Evolutionary conservation across 2,329 filamentous ascomycete species (phyloP).

Genomic region (Botrytis paeoniae): DNA sequence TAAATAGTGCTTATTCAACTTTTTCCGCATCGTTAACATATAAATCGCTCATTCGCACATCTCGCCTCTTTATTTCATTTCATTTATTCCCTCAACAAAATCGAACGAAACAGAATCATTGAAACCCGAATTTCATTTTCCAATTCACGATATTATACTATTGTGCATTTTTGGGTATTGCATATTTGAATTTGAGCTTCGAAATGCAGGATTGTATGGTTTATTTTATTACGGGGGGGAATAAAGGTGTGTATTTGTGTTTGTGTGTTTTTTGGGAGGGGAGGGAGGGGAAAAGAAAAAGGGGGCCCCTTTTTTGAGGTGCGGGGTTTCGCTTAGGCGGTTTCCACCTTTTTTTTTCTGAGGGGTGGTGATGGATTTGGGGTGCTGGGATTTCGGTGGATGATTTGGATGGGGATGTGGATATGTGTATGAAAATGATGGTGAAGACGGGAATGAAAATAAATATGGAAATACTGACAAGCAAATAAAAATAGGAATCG

Average conservation of each 20-base stretch:
- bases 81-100: not conserved
- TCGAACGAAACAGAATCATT: not conserved
- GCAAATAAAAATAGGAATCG: conserved; percentile 30
- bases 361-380: not conserved
- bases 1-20: not conserved
- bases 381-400: not conserved
- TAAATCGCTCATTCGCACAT: not conserved
- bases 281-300: not conserved
- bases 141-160: not conserved
- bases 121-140: too few species aligned
- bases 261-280: not conserved
- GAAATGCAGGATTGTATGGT: conserved; percentile 23
- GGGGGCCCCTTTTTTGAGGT: not conserved
- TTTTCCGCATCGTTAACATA: not conserved
- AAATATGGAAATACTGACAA: not conserved
- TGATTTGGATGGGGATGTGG: too few species aligned
- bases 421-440: too few species aligned
- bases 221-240: conserved; percentile 36
- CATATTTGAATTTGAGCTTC: not conserved
- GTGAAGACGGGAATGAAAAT: not conserved
- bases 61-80: not conserved
- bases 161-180: too few species aligned
- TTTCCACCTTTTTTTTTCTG: not conserved
- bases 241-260: conserved; percentile 26
- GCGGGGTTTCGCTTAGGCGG: conserved; percentile 5